phyloP scores from a whole-genome alignment of 352 stramenopile genomes.

The Peronosclerospora sorghi region DNA sequence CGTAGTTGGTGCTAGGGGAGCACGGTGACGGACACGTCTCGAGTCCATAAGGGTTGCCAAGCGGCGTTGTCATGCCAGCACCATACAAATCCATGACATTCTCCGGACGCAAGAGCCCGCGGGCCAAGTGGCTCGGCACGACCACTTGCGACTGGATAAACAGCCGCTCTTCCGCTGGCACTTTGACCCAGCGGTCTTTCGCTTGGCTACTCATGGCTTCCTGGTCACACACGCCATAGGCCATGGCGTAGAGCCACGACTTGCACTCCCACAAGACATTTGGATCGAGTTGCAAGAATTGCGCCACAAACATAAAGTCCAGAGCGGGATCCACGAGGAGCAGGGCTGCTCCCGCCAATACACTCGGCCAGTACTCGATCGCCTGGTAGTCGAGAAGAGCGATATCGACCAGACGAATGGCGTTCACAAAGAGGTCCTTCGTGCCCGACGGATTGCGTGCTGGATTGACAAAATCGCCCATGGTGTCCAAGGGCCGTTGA shows the following conservation, averaged over 20 bases:
- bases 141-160: conserved; percentile 61
- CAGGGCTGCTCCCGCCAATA: conserved; percentile 58
- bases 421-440: conserved; percentile 61
- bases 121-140: conserved; percentile 49
- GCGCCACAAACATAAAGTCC: conserved; percentile 70
- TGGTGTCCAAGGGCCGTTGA: conserved; percentile 49
- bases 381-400: conserved; percentile 69
- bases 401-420: conserved; percentile 60
- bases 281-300: conserved; percentile 69
- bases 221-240: conserved; percentile 41
- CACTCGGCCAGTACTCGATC: conserved; percentile 64
- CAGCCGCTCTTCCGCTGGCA: conserved; percentile 54
- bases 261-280: conserved; percentile 76
- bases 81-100: conserved; percentile 36
- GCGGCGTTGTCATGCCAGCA: conserved; percentile 19
- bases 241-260: conserved; percentile 57
- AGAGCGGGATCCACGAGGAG: conserved; percentile 55
- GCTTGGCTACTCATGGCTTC: conserved; percentile 31
- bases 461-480: conserved; percentile 64
- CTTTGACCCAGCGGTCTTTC: conserved; percentile 55
- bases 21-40: conserved; percentile 39
- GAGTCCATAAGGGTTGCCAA: conserved; percentile 22
- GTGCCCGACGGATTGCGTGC: conserved; percentile 45
- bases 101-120: conserved; percentile 40
- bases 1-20: conserved; percentile 60